Percentiles rank a stretch among this genome's conserved stretches.
Conservation (phyloP, 805 yeast genomes). For the Ogataea philodendri region DNA sequence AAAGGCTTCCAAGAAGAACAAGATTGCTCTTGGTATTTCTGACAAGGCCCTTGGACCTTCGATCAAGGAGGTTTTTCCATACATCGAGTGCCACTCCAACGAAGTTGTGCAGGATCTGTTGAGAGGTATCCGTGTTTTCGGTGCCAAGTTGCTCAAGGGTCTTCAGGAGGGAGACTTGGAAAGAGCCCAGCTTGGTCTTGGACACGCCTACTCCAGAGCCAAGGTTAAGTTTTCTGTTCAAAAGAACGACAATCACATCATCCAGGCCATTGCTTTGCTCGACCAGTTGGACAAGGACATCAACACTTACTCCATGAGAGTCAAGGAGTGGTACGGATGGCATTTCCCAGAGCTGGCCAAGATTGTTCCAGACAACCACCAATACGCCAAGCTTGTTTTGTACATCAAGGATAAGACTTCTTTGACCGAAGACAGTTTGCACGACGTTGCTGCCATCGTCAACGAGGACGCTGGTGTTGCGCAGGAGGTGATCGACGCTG, state of each 20-base stretch:
- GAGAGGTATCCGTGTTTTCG: conserved; percentile 92
- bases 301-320: conserved; percentile 96
- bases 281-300: conserved; percentile 98
- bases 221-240: conserved; percentile 98
- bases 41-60: conserved; percentile 96
- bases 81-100: conserved; percentile 83
- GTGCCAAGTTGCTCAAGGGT: conserved; percentile 84
- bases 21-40: conserved; percentile 79
- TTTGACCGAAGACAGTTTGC: conserved; percentile 75
- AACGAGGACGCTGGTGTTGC: conserved; percentile 92
- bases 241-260: conserved; percentile 98
- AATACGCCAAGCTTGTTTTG: conserved; percentile 77
- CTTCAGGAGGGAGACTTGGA: conserved; percentile 93
- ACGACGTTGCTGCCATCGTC: conserved; percentile 85
- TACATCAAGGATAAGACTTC: conserved; percentile 85
- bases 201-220: conserved; percentile 98
- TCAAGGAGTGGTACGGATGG: conserved; percentile 98
- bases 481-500: conserved; percentile 88
- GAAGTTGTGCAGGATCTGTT: conserved; percentile 93
- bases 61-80: conserved; percentile 86
- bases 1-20: conserved; percentile 62
- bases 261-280: conserved; percentile 95
- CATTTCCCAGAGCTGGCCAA: conserved; percentile 96
- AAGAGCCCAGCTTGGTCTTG: conserved; percentile 97
- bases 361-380: conserved; percentile 85